Conservation (phyloP, 441 rosid genomes). For the Theobroma grandiflorum region DNA sequence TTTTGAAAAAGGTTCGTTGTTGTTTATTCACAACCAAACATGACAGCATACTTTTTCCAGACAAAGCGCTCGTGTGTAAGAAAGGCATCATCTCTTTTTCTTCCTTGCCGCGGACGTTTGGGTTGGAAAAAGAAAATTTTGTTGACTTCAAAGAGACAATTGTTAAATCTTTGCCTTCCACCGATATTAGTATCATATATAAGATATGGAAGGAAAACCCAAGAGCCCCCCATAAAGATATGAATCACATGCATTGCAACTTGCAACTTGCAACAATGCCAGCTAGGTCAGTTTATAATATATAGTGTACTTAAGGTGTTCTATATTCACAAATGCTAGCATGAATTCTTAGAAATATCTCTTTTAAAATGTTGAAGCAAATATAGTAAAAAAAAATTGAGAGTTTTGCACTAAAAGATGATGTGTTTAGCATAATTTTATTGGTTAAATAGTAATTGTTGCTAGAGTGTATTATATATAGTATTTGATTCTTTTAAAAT, state of each 20-base stretch:
- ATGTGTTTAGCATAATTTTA: too few relatives aligned
- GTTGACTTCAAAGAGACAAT: background rate
- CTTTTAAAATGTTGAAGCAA: too few relatives aligned
- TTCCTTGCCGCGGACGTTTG: background rate
- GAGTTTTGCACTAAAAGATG: too few relatives aligned
- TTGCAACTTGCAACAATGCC: conserved; percentile 1
- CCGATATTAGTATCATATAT: background rate
- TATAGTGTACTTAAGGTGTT: too few relatives aligned
- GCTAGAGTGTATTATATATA: too few relatives aligned
- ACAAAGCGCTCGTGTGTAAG: background rate
- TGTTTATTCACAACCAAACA: conserved; percentile 8
- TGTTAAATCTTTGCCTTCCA: background rate
- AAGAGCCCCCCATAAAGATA: background rate
- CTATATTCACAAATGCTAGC: too few relatives aligned
- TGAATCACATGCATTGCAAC: background rate
- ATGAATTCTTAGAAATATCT: too few relatives aligned
- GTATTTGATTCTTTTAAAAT: too few relatives aligned
- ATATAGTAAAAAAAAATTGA: too few relatives aligned
- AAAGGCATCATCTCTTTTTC: conserved; percentile 23
- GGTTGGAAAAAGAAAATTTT: background rate
- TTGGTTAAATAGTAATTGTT: too few relatives aligned
- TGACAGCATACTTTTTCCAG: conserved; percentile 16
- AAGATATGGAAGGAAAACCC: background rate
- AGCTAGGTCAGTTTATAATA: background rate
- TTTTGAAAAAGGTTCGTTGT: background rate